These are phyloP conservation scores for Russula olivacea DNA, from an alignment of 768 basidiomycete genomes.

Conservation along the genomic window DNA sequence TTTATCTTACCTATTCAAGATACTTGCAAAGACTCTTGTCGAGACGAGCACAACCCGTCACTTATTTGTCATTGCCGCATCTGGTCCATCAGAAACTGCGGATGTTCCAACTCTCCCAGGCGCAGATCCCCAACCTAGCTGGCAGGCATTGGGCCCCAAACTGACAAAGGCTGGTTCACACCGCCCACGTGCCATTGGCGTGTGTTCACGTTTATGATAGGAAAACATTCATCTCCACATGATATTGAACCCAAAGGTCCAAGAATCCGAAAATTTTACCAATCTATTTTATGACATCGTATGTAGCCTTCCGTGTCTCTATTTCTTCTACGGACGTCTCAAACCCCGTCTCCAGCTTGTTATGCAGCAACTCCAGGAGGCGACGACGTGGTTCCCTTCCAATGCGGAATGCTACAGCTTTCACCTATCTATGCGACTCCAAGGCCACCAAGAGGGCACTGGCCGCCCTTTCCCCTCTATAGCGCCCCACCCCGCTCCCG, in stretches of 20 bases:
- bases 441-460: constrained; percentile 5
- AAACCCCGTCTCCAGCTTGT: constrained; percentile 8
- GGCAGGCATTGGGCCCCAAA: constrained; percentile 15
- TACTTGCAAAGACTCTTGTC: constrained; percentile 11
- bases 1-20: constrained; percentile 11
- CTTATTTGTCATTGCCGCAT: constrained; percentile 25
- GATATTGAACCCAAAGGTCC: constrained; percentile 21
- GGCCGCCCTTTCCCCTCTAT: background rate
- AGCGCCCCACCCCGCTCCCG: background rate
- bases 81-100: constrained; percentile 16
- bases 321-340: background rate
- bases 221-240: constrained; percentile 26
- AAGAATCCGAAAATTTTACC: constrained; percentile 12
- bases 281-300: constrained; percentile 22
- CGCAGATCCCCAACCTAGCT: constrained; percentile 14
- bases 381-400: constrained; percentile 18
- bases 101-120: constrained; percentile 16
- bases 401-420: constrained; percentile 17
- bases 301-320: constrained; percentile 1
- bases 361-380: constrained; percentile 18
- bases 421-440: constrained; percentile 16
- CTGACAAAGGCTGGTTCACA: constrained; percentile 18
- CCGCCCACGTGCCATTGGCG: constrained; percentile 10
- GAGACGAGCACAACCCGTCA: constrained; percentile 24
- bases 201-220: constrained; percentile 17